Conservation (phyloP, 805 yeast genomes). For the Saccharomycopsis amapae region DNA sequence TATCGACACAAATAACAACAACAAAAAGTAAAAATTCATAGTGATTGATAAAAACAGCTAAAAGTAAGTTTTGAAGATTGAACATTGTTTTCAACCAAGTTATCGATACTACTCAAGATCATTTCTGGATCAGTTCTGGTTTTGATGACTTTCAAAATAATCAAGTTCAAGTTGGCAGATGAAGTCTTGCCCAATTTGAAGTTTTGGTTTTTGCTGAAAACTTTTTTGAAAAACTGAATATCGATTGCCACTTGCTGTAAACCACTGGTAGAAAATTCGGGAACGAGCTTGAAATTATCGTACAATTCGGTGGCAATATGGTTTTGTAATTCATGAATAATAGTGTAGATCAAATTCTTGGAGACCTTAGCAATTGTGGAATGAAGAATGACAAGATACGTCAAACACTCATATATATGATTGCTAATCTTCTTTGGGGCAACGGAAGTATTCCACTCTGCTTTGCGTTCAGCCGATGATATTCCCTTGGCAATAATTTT, state of each 20-base stretch:
- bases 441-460: constrained; percentile 37
- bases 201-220: constrained; percentile 11
- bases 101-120: constrained; percentile 15
- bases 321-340: constrained; percentile 40
- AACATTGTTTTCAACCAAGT: constrained; percentile 12
- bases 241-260: constrained; percentile 47
- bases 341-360: constrained; percentile 36
- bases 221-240: constrained; percentile 40
- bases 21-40: not conserved
- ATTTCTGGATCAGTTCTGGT: constrained; percentile 13
- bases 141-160: constrained; percentile 13
- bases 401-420: constrained; percentile 43
- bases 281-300: constrained; percentile 34
- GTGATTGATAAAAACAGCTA: constrained; percentile 2
- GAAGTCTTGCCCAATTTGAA: constrained; percentile 20
- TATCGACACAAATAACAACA: not conserved
- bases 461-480: constrained; percentile 21
- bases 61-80: constrained; percentile 7
- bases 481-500: constrained; percentile 37
- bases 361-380: constrained; percentile 44
- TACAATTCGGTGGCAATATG: constrained; percentile 33
- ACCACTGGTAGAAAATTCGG: constrained; percentile 30
- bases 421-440: constrained; percentile 36
- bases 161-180: constrained; percentile 9
- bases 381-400: constrained; percentile 45